Evolutionary conservation across 192 early-diverging fungal species (phyloP), one percentile per base, ranked within the genome.

Genomic region (Coemansia sp.): DNA sequence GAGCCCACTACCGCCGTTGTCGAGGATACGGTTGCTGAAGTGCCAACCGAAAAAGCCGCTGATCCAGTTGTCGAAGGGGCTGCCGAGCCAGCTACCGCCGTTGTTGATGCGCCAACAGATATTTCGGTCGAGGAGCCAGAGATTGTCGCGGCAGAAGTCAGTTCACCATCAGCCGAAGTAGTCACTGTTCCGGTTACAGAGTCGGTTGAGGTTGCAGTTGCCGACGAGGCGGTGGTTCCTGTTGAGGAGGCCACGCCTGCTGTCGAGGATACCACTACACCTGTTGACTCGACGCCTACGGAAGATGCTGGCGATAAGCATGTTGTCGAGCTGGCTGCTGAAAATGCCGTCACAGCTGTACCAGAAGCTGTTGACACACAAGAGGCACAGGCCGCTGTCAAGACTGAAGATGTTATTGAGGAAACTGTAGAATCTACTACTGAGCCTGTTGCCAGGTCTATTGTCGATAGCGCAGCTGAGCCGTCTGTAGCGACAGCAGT

Each of bases 1-100:
- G 40, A 44, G 40, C 5, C 15, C 14, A 14, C 15, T 14, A 14
- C 40, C 9, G 14, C 15, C 2, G 11, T 56, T 46, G 25, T 53
- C 11, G 28, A 36, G 5, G 60, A 69, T 20, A 50, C 52, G 24
- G 21, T 58, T 17, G 18, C 28, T 23, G 61, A 21, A 15, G 40
- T n/a, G 11, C 3, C 15, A n/a, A n/a, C 15, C 15, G 40, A 42
- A 42, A 12, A 15, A n/a, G 15, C 1, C 7, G 31, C 6, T 7
- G 31, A 31, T 31, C 31, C 31, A 6, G 31, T n/a, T 42, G 40
- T 42, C 14, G 40, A 42, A 12, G 40, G 3, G 12, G 11, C 40
- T 4, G 4, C 15, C 15, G 47, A 53, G 56, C 23, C 48, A 1
- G 36, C 54, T 20, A 36, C 34, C 46, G 57, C 18, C 6, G 17